Evolutionary conservation across 2,329 filamentous ascomycete genomes (phyloP).

Genomic region (Furcasterigmium furcatum): DNA sequence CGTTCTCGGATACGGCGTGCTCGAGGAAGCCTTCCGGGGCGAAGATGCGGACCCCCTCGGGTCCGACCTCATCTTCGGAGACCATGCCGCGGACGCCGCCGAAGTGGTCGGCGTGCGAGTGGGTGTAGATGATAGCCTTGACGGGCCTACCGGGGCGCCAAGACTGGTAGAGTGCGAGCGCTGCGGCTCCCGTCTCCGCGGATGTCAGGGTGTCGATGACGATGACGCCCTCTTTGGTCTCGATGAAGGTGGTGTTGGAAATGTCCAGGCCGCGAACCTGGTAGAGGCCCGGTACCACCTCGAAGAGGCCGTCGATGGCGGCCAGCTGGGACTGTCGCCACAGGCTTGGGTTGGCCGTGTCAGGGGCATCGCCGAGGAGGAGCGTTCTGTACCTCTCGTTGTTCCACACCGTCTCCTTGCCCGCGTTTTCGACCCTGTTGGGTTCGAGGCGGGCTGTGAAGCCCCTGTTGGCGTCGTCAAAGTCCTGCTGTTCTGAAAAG

Average conservation of each 20-base stretch:
- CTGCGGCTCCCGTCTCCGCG: conserved; percentile 27
- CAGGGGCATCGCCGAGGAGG: conserved; percentile 6
- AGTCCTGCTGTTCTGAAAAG: background rate
- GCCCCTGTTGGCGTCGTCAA: background rate
- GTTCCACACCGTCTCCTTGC: conserved; percentile 11
- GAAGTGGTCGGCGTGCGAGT: conserved; percentile 36
- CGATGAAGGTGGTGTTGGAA: conserved; percentile 35
- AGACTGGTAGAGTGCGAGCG: conserved; percentile 27
- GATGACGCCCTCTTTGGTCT: conserved; percentile 30
- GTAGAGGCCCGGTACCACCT: conserved; percentile 29
- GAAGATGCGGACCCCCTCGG: conserved; percentile 18
- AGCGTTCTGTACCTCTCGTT: conserved; percentile 20
- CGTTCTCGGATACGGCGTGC: conserved; percentile 31
- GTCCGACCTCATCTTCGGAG: conserved; percentile 10
- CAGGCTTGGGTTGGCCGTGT: conserved; percentile 9
- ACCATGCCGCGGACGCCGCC: conserved; percentile 21
- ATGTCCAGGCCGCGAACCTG: conserved; percentile 36
- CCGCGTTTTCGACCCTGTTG: background rate
- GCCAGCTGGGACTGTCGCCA: conserved; percentile 13
- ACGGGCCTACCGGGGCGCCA: conserved; percentile 17
- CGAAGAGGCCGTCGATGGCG: conserved; percentile 22
- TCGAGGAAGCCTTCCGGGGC: conserved; percentile 35
- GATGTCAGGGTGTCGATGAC: conserved; percentile 34
- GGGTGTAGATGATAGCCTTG: conserved; percentile 34
- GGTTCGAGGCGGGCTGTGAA: background rate